Percentiles rank a stretch among this genome's conserved stretches.
Conservation (phyloP, 2,329 filamentous ascomycete species). For the Xylaria sp. region DNA sequence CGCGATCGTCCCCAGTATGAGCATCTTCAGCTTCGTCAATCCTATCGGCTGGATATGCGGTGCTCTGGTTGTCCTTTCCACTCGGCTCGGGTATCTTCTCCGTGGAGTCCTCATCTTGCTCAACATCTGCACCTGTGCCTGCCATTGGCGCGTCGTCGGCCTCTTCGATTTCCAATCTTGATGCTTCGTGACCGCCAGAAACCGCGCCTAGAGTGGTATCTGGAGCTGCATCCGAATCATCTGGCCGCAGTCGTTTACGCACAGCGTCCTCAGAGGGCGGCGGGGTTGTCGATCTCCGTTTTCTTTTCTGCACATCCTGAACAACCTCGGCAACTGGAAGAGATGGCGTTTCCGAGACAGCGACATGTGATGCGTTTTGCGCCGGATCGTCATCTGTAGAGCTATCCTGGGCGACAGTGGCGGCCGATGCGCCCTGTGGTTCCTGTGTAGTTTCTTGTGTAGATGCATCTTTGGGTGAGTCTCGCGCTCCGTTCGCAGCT, state of each 20-base stretch:
- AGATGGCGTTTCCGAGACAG: constrained; percentile 39
- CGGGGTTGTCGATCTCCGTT: constrained; percentile 73
- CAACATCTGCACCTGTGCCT: constrained; percentile 37
- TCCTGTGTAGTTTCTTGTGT: constrained; percentile 16
- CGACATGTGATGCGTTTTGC: constrained; percentile 25
- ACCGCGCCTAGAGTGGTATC: constrained; percentile 3
- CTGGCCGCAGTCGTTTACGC: constrained; percentile 65
- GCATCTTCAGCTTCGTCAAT: constrained; percentile 14
- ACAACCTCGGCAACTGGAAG: constrained; percentile 46
- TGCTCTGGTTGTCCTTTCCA: constrained; percentile 17
- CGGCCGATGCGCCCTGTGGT: neutral
- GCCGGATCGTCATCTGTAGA: constrained; percentile 41
- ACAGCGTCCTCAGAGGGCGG: constrained; percentile 65
- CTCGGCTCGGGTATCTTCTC: constrained; percentile 14
- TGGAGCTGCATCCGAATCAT: constrained; percentile 42
- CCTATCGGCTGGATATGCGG: constrained; percentile 19
- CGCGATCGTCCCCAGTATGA: neutral
- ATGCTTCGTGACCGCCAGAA: constrained; percentile 25
- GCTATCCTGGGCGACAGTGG: constrained; percentile 30
- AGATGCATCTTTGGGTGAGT: constrained; percentile 31
- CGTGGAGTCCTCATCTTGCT: constrained; percentile 21
- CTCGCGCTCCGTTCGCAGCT: constrained; percentile 13
- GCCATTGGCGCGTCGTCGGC: constrained; percentile 12
- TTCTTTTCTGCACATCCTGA: constrained; percentile 72
- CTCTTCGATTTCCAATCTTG: constrained; percentile 17